phyloP scores from a whole-genome alignment of 257 asterid genomes.

The Anisodus acutangulus region DNA sequence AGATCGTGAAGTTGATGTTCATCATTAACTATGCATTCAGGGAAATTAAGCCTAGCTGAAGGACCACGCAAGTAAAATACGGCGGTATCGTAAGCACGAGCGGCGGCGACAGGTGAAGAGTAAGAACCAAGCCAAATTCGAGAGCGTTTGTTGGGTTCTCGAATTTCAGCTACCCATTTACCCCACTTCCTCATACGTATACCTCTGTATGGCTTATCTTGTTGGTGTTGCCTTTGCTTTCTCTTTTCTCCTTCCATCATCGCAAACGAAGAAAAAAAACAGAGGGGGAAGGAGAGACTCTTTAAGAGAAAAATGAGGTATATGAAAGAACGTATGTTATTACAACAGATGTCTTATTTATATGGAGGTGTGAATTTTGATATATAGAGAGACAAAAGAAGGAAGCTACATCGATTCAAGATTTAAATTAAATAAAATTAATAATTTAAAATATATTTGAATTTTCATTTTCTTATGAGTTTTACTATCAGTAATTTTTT shows the following conservation, averaged over 20 bases:
- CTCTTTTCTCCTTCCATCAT: slow-evolving; percentile 56
- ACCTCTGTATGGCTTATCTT: slow-evolving; percentile 73
- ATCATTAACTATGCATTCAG: slow-evolving; percentile 54
- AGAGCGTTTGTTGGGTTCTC: slow-evolving; percentile 86
- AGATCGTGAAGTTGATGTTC: slow-evolving; percentile 48
- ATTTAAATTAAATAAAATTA: no score
- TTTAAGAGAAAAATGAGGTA: not conserved
- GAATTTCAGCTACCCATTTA: slow-evolving; percentile 91
- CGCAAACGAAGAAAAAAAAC: slow-evolving; percentile 25
- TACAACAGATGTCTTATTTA: slow-evolving; percentile 42
- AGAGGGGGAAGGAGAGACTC: slow-evolving; percentile 32
- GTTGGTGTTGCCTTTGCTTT: slow-evolving; percentile 50
- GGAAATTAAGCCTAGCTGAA: slow-evolving; percentile 83
- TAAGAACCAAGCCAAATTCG: slow-evolving; percentile 92
- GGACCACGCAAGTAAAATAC: slow-evolving; percentile 79
- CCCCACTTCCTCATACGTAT: slow-evolving; percentile 98
- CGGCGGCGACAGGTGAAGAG: slow-evolving; percentile 87
- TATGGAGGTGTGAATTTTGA: slow-evolving; percentile 45
- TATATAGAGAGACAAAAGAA: not conserved
- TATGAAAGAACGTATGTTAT: slow-evolving; percentile 36
- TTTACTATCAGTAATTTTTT: no score
- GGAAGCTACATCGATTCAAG: not conserved
- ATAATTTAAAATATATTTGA: no score
- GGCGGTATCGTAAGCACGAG: slow-evolving; percentile 92
- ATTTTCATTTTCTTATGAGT: not conserved